Evolutionary conservation across 2,329 filamentous ascomycete species (phyloP), one percentile per base, ranked within the genome.

Genomic region (Penicillium corylophilum): DNA sequence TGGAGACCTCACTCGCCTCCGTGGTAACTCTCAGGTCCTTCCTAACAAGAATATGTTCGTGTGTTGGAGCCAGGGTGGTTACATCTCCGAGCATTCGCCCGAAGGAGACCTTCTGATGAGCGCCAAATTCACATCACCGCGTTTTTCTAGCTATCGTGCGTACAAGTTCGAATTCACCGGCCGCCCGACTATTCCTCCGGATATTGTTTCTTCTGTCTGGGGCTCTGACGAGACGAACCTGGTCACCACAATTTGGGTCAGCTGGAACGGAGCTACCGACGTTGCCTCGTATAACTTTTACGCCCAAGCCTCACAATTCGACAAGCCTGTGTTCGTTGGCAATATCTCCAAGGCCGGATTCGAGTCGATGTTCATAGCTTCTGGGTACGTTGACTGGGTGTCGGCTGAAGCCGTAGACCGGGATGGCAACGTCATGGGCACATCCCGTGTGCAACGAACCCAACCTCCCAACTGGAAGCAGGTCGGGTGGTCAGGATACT

Each of bases 241-340:
- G 33, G 59, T 62, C 5, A 72, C 66, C 0, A 63, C 64, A 3
- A 50, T 68, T 45, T 63, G 71, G 55, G 65, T 73, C 31, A 68
- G 65, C 52, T 68, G 65, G 65, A 68, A 74, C 38, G 72, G 72
- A 1, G 72, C 72, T 8, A 75, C 71, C 0, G 70, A 74, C 22
- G 60, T 74, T 5, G 59, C 51, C 2, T 40, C 13, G 5, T 74
- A 71, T 69, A 61, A 63, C 1, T 69, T 74, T 50, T 67, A 67
- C 38, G 68, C 55, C 15, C 60, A 67, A 38, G 59, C 57, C 10
- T 57, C 56, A 12, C 58, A 63, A 39, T 61, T 61, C 46, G 49
- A 59, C 18, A 22, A 18, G 18, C 60, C 57, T 9, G 52, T 62
- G 10, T 44, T 60, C 16, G 44, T 63, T 5, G 59, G 60, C 16